Conservation (phyloP, 257 asterid species). For the Przewalskia tangutica region DNA sequence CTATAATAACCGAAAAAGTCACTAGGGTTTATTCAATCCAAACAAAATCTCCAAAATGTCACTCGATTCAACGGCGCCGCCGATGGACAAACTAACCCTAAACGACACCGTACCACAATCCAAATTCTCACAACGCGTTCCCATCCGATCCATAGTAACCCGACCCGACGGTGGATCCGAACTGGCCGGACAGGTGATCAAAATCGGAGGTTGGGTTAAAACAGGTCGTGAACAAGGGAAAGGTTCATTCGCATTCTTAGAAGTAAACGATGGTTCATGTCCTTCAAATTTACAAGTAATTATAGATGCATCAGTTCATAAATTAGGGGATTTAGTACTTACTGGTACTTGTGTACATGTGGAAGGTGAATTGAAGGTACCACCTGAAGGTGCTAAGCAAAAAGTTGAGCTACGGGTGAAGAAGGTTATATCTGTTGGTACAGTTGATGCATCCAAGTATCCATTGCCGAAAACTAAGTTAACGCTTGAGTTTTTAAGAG, state of each 20-base stretch:
- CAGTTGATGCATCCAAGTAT: constrained; percentile 75
- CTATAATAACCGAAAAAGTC: not conserved
- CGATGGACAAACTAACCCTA: constrained; percentile 36
- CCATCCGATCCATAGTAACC: constrained; percentile 52
- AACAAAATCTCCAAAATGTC: constrained; percentile 28
- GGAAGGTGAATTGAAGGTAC: constrained; percentile 57
- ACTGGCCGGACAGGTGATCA: constrained; percentile 50
- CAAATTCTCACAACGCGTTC: constrained; percentile 74
- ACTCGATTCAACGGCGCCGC: constrained; percentile 28
- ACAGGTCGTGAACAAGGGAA: constrained; percentile 86
- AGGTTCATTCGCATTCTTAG: constrained; percentile 71
- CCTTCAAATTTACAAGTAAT: constrained; percentile 76
- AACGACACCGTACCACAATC: constrained; percentile 34
- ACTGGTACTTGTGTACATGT: constrained; percentile 83
- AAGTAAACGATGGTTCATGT: constrained; percentile 80
- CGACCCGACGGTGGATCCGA: constrained; percentile 73
- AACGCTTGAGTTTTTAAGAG: constrained; percentile 72
- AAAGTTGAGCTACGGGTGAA: constrained; percentile 66
- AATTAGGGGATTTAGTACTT: constrained; percentile 55
- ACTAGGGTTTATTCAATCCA: not conserved
- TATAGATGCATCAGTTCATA: constrained; percentile 45
- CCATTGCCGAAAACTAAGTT: constrained; percentile 80
- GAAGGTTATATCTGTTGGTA: constrained; percentile 56
- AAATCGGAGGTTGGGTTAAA: constrained; percentile 91
- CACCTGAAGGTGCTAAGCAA: constrained; percentile 73